These are phyloP conservation scores for Lenwebbia sp. DNA, from an alignment of 345 rosid species.

Conservation along the genomic window DNA sequence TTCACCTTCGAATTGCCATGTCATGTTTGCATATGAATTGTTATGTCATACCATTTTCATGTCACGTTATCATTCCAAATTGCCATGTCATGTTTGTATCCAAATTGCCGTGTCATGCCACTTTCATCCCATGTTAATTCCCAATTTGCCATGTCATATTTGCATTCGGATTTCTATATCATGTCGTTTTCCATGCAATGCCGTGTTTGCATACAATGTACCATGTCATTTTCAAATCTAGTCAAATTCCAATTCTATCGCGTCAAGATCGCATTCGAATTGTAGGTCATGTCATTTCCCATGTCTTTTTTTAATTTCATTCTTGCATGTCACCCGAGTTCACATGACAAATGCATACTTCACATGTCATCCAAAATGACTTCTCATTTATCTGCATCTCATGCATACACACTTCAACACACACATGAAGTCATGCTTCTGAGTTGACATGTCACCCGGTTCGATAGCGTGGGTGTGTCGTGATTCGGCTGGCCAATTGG, in stretches of 20 bases:
- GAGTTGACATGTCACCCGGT: too few relatives aligned
- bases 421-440: background rate
- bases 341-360: background rate
- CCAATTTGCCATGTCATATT: background rate
- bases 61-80: background rate
- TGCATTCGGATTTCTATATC: background rate
- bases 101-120: background rate
- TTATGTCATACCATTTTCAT: background rate
- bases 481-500: too few relatives aligned
- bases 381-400: background rate
- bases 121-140: background rate
- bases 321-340: background rate
- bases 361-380: background rate
- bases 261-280: background rate
- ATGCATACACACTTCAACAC: background rate
- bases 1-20: background rate
- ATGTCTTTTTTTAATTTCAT: background rate
- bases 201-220: background rate
- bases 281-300: background rate
- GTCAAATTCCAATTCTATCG: background rate
- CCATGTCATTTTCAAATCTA: background rate
- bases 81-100: too few relatives aligned
- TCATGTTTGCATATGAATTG: background rate
- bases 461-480: too few relatives aligned
- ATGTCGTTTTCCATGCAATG: background rate